These are phyloP conservation scores for Alternaria gansuensis DNA, from an alignment of 2,329 filamentous ascomycete species.

Conservation along the genomic window DNA sequence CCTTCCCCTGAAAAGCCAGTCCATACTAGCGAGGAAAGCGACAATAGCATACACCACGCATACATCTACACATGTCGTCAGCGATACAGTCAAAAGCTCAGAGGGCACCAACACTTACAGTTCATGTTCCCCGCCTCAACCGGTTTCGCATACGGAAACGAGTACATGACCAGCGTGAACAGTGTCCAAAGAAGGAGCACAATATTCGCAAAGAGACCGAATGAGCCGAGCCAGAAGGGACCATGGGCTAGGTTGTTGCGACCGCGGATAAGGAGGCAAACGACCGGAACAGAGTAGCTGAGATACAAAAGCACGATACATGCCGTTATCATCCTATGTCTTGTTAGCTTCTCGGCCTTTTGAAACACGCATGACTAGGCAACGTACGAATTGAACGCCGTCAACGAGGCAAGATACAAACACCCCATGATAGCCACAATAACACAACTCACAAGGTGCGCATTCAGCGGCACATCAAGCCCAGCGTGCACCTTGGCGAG, in stretches of 20 bases:
- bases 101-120: constrained; percentile 17
- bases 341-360: constrained; percentile 5
- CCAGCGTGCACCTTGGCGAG: constrained; percentile 54
- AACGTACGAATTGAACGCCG: constrained; percentile 54
- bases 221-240: constrained; percentile 59
- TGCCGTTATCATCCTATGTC: constrained; percentile 53
- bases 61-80: constrained; percentile 18
- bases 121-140: constrained; percentile 48
- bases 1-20: constrained; percentile 43
- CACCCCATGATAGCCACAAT: constrained; percentile 59
- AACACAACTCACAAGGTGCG: constrained; percentile 55
- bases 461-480: constrained; percentile 58
- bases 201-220: constrained; percentile 56
- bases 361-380: not conserved
- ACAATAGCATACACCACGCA: constrained; percentile 37
- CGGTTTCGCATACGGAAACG: constrained; percentile 46
- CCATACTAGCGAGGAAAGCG: constrained; percentile 37
- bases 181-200: constrained; percentile 59
- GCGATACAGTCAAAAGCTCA: constrained; percentile 16
- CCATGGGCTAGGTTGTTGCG: constrained; percentile 56
- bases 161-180: constrained; percentile 62
- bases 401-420: constrained; percentile 56
- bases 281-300: constrained; percentile 55
- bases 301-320: constrained; percentile 55
- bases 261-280: constrained; percentile 57